phyloP scores from a whole-genome alignment of 2,329 filamentous ascomycete genomes.

The Beauveria sp. region DNA sequence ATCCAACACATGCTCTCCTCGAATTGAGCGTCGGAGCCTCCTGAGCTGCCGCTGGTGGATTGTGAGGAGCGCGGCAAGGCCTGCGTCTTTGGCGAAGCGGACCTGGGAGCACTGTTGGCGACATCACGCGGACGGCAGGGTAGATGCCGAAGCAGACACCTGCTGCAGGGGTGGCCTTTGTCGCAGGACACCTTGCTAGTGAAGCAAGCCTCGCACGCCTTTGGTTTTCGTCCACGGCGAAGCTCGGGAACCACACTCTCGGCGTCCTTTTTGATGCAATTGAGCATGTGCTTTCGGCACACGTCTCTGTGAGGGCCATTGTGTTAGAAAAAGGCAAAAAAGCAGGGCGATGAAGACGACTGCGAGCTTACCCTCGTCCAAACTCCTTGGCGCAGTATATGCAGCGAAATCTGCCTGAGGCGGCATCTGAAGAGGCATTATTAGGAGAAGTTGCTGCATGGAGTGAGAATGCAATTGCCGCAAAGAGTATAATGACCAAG shows the following conservation, averaged over 20 bases:
- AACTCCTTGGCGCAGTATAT: slow-evolving; percentile 17
- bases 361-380: slow-evolving; percentile 14
- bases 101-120: background rate
- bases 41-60: background rate
- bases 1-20: slow-evolving; percentile 17
- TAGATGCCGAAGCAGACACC: slow-evolving; percentile 17
- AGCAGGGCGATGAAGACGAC: background rate
- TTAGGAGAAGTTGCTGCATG: background rate
- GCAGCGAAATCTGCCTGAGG: slow-evolving; percentile 13
- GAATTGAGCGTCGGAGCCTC: background rate
- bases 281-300: slow-evolving; percentile 20
- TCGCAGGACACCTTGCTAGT: slow-evolving; percentile 23
- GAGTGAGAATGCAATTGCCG: background rate
- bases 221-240: slow-evolving; percentile 21
- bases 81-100: background rate
- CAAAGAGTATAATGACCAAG: background rate
- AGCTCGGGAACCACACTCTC: slow-evolving; percentile 14
- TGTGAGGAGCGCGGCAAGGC: background rate
- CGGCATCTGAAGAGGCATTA: slow-evolving; percentile 8
- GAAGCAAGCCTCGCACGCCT: slow-evolving; percentile 23
- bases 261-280: slow-evolving; percentile 16
- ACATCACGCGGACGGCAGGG: slow-evolving; percentile 5
- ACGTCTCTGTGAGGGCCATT: slow-evolving; percentile 14
- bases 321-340: background rate
- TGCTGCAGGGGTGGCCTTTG: slow-evolving; percentile 17